Base-by-base conservation (phyloP, 1,284 basidiomycete species). In the Laetiporus sulphureus region DNA sequence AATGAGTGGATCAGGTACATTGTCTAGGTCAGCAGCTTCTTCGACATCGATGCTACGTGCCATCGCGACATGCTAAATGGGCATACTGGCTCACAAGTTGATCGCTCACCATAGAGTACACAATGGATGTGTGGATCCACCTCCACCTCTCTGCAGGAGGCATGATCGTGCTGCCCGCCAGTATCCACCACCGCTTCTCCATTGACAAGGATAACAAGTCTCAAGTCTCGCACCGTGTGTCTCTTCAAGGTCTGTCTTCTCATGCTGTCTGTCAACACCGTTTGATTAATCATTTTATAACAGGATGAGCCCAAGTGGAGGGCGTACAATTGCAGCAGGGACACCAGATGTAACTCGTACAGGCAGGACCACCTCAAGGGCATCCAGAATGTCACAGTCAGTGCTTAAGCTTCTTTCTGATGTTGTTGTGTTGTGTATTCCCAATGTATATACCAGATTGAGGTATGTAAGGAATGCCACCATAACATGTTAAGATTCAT, bases 1-100 rank as follows among this genome's bases (percentile, higher is more conserved):
- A 91, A 93, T 53, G 90, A 93, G 60, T 90, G 93, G 64, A 92
- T 92, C 52, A 73, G 91, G 13, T 95, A 87, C 58, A 81, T 93
- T 49, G 69, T 88, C 31, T 72, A 74, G 1, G 91, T 91, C 5
- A 79, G 77, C 34, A 90, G 90, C 0, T 95, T 79, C 69, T 94
- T 93, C 56, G 90, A 92, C 49, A 73, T 91, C 23, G 73, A 87
- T 46, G 83, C 84, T 83, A 46, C 45, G 50, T 49, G 10, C 33
- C 5, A 24, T 11, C 35, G n/a, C n/a, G n/a, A n/a, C n/a, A n/a
- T n/a, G n/a, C n/a, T n/a, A n/a, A n/a, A n/a, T n/a, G n/a, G n/a
- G n/a, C n/a, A n/a, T n/a, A n/a, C n/a, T n/a, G n/a, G n/a, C n/a
- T n/a, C n/a, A n/a, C n/a, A n/a, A n/a, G n/a, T n/a, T n/a, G n/a